Base-by-base conservation (phyloP, 2,329 filamentous ascomycete species). In the Claviceps digitariae region DNA sequence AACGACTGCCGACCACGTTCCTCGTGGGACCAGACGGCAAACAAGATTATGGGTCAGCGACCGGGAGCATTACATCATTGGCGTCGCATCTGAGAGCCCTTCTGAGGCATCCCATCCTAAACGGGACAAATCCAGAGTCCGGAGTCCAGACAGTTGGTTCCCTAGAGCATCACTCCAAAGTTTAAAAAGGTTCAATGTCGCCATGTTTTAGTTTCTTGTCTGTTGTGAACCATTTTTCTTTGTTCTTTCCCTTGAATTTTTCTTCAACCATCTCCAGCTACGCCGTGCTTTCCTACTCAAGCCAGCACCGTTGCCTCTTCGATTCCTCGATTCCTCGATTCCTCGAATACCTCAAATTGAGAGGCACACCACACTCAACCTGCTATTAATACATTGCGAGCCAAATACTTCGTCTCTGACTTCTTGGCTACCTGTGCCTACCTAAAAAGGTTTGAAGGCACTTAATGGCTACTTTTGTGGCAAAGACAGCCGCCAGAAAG, bases 401-500 rank as follows among this genome's bases (percentile, higher is more conserved):
- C 21, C n/a, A 23, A 44, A 34, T 13, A 15, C 20, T 44, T 25
- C 21, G 13, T 17, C 17, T 36, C 38, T 21, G 3, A 43, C 27
- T 3, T 17, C n/a, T 4, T 17, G 15, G 4, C 17, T 20, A 7
- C 44, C 25, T 46, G 3, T 27, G 23, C 15, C 43, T 44, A 13
- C 21, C 21, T 17, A 6, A 3, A 20, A 17, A 15, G 43, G 13
- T 15, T 10, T 15, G 12, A 3, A 46, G 25, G 5, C 20, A 21
- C 12, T n/a, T 10, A 40, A 83, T 83, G 81, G 69, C 78, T 40
- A 69, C 70, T 34, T 61, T 75, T 34, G 62, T 79, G 29, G 71
- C 75, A 55, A 82, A 81, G 63, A 69, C 75, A 54, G 69, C 82
- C 45, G 72, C 72, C 57, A 78, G 77, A 63, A 79, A 72, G 64